phyloP scores from a whole-genome alignment of 2,329 filamentous ascomycete species.

The Xylaria sp. region DNA sequence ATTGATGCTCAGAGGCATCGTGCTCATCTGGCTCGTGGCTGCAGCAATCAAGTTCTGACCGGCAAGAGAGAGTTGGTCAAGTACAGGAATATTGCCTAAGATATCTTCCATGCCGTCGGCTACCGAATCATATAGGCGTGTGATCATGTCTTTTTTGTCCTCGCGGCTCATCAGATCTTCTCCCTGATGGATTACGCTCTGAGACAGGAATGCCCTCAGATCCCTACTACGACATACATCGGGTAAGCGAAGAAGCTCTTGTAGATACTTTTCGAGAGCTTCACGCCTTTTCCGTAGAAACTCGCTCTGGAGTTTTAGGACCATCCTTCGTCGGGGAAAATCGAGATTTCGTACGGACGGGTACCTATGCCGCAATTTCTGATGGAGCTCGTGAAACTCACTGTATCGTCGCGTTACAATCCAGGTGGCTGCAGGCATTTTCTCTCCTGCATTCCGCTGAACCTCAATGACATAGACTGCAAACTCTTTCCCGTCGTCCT shows the following conservation, averaged over 20 bases:
- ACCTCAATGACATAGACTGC: slow-evolving; percentile 95
- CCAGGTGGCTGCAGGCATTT: slow-evolving; percentile 97
- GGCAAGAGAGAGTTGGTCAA: slow-evolving; percentile 92
- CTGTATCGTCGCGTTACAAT: slow-evolving; percentile 92
- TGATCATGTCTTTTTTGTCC: slow-evolving; percentile 87
- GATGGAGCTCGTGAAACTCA: slow-evolving; percentile 96
- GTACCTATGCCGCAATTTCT: slow-evolving; percentile 85
- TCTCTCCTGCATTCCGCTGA: slow-evolving; percentile 86
- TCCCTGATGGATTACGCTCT: slow-evolving; percentile 78
- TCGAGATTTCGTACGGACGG: slow-evolving; percentile 89
- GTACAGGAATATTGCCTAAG: slow-evolving; percentile 91
- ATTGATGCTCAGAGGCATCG: slow-evolving; percentile 62
- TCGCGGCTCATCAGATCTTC: slow-evolving; percentile 68
- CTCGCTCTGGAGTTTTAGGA: slow-evolving; percentile 96
- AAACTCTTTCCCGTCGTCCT: slow-evolving; percentile 92
- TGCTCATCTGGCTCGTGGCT: slow-evolving; percentile 72
- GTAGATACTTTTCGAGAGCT: slow-evolving; percentile 86
- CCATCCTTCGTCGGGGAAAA: slow-evolving; percentile 89
- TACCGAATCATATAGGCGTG: slow-evolving; percentile 94
- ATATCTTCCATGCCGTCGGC: slow-evolving; percentile 99
- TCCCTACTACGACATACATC: slow-evolving; percentile 96
- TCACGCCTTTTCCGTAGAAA: slow-evolving; percentile 89
- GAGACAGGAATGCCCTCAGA: slow-evolving; percentile 90
- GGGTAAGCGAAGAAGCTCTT: slow-evolving; percentile 83
- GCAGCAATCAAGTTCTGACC: slow-evolving; percentile 91